A percentile compares a stretch with the other conserved stretches of the same genome.
Evolutionary conservation across 1,139 yeast species (phyloP).

Genomic region (Kluyveromyces marxianus): DNA sequence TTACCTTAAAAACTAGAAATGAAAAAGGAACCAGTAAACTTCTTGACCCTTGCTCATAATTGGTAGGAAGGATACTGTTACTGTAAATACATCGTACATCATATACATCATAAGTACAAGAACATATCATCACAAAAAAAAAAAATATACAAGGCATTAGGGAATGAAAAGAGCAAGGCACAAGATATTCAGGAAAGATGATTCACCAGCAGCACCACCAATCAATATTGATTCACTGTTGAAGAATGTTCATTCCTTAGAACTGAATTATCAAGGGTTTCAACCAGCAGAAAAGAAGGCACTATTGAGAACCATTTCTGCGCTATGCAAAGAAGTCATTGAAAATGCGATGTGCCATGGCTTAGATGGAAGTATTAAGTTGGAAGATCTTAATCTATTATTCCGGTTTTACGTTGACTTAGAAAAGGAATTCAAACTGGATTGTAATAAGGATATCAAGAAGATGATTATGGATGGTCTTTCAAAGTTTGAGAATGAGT

Average conservation of each 20-base stretch:
- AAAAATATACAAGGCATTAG: background rate
- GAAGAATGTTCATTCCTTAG: slow-evolving; percentile 27
- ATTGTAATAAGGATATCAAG: slow-evolving; percentile 37
- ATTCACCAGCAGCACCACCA: slow-evolving; percentile 2
- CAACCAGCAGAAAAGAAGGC: slow-evolving; percentile 25
- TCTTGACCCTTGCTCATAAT: too few species aligned
- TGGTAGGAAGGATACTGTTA: too few species aligned
- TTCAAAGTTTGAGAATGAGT: slow-evolving; percentile 36
- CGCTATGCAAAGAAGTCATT: slow-evolving; percentile 4
- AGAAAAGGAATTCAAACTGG: slow-evolving; percentile 22
- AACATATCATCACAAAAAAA: background rate
- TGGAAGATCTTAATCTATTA: slow-evolving; percentile 33
- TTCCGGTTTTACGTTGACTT: slow-evolving; percentile 28
- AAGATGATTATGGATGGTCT: slow-evolving; percentile 42
- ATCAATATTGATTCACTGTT: slow-evolving; percentile 12
- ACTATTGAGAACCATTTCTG: slow-evolving; percentile 22
- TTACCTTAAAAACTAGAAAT: too few species aligned
- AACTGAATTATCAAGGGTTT: slow-evolving; percentile 26
- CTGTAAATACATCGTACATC: too few species aligned
- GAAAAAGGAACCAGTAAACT: too few species aligned
- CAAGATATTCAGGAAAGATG: background rate
- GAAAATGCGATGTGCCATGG: slow-evolving; percentile 2
- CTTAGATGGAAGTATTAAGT: slow-evolving; percentile 12
- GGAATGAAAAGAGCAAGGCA: slow-evolving; percentile 3
- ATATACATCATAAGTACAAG: background rate